Conservation (phyloP, 345 rosid genomes). For the Carallia brachiata region DNA sequence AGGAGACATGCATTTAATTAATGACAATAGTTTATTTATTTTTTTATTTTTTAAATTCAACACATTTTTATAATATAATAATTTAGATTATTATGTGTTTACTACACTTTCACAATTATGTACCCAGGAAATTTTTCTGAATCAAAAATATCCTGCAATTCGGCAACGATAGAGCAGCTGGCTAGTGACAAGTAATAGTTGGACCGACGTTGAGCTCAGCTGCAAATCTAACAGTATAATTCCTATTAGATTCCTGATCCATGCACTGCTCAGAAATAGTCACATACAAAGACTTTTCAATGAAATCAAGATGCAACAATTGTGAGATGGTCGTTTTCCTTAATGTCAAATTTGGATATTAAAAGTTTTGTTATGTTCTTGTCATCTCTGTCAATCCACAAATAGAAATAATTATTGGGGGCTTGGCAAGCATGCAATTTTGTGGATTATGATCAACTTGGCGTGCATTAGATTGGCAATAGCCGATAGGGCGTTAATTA, state of each 20-base stretch:
- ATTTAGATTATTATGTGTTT: too few relatives aligned
- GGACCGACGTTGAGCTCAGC: background rate
- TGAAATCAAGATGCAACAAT: background rate
- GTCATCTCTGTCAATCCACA: background rate
- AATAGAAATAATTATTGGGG: background rate
- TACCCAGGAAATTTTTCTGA: too few relatives aligned
- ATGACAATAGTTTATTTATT: too few relatives aligned
- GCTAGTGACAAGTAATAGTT: background rate
- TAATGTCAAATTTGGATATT: background rate
- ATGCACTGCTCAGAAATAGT: background rate
- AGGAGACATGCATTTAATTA: too few relatives aligned
- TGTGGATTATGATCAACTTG: background rate
- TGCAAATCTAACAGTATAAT: background rate
- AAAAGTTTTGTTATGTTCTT: background rate
- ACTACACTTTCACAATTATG: too few relatives aligned
- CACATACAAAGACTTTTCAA: background rate
- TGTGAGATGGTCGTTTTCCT: background rate
- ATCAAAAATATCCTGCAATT: background rate
- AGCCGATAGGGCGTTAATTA: too few relatives aligned
- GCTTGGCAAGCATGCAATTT: background rate
- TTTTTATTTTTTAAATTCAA: too few relatives aligned
- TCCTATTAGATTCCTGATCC: background rate
- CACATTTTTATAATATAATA: too few relatives aligned
- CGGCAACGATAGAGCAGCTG: too few relatives aligned
- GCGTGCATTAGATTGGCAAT: too few relatives aligned